Percentiles rank a stretch among this genome's conserved stretches.
phyloP scores from a whole-genome alignment of 768 basidiomycete genomes.

The Boletus bicolor region DNA sequence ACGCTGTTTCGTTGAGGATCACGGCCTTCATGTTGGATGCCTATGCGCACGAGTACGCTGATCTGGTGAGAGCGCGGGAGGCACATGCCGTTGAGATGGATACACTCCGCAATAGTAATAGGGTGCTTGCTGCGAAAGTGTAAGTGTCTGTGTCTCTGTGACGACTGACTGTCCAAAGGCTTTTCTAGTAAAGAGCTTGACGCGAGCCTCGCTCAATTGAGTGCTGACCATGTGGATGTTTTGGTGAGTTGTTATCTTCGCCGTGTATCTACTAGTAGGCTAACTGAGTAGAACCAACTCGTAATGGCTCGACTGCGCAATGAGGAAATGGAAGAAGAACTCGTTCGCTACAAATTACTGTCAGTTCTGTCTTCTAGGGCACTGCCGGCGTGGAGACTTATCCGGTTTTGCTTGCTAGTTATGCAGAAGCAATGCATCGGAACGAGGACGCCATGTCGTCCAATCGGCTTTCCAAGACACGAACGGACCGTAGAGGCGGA shows the following conservation, averaged over 20 bases:
- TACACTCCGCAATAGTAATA: conserved; percentile 74
- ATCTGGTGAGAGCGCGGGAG: conserved; percentile 69
- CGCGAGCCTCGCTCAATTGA: conserved; percentile 71
- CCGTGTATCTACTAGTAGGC: conserved; percentile 22
- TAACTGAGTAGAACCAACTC: conserved; percentile 72
- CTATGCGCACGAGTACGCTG: conserved; percentile 86
- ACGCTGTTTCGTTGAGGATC: conserved; percentile 81
- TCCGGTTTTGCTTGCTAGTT: conserved; percentile 28
- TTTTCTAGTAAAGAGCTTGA: conserved; percentile 74
- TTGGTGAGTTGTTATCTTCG: conserved; percentile 42
- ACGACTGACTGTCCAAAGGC: not conserved
- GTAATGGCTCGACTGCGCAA: conserved; percentile 85
- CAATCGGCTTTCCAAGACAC: conserved; percentile 49
- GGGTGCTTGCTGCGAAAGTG: conserved; percentile 75
- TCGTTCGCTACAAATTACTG: conserved; percentile 93
- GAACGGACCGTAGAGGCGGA: conserved; percentile 12
- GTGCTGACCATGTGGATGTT: conserved; percentile 76
- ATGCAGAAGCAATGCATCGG: conserved; percentile 76
- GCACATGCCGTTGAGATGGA: conserved; percentile 86
- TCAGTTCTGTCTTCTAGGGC: conserved; percentile 25
- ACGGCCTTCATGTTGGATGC: conserved; percentile 96
- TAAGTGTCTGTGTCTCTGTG: conserved; percentile 39
- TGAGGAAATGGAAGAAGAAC: conserved; percentile 90
- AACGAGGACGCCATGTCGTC: conserved; percentile 69
- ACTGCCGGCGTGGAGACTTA: not conserved